A percentile compares a stretch with the other conserved stretches of the same genome.
Conservation (phyloP, 495 filamentous ascomycete species). For the Bacidia rubella region DNA sequence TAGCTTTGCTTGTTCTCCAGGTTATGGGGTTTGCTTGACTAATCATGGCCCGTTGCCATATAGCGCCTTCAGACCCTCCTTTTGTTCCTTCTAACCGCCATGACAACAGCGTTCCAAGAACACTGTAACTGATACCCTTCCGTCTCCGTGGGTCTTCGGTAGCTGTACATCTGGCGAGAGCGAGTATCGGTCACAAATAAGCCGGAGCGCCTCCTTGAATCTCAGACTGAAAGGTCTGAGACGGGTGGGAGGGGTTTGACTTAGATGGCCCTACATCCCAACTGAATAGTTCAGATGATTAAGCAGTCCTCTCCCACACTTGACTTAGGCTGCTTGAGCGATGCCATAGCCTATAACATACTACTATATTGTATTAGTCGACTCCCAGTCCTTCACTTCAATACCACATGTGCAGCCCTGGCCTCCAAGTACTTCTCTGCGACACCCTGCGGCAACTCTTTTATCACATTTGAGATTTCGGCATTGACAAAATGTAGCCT, state of each 20-base stretch:
- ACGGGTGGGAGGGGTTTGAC: constrained; percentile 84
- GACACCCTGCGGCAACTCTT: constrained; percentile 59
- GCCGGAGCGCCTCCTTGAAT: constrained; percentile 83
- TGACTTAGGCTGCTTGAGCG: neutral
- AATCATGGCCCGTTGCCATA: too few relatives aligned
- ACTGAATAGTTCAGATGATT: neutral
- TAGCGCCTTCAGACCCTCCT: neutral
- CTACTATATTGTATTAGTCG: neutral
- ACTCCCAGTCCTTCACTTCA: constrained; percentile 60
- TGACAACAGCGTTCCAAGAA: constrained; percentile 38
- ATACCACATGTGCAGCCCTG: constrained; percentile 76
- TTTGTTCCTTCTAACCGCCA: constrained; percentile 31
- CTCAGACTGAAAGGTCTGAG: constrained; percentile 56
- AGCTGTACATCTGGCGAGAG: constrained; percentile 45
- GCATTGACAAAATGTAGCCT: constrained; percentile 76
- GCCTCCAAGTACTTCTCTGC: constrained; percentile 81
- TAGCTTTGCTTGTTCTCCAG: too few relatives aligned
- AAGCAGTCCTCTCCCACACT: too few relatives aligned
- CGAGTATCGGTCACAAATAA: constrained; percentile 67
- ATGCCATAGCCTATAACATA: neutral
- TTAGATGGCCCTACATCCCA: constrained; percentile 58
- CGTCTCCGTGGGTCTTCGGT: constrained; percentile 34
- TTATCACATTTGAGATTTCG: constrained; percentile 74
- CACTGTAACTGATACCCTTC: constrained; percentile 41
- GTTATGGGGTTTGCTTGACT: too few relatives aligned